These are phyloP conservation scores for Rhododendron ferrugineum DNA, from an alignment of 148 eudicot genomes.

Conservation along the genomic window DNA sequence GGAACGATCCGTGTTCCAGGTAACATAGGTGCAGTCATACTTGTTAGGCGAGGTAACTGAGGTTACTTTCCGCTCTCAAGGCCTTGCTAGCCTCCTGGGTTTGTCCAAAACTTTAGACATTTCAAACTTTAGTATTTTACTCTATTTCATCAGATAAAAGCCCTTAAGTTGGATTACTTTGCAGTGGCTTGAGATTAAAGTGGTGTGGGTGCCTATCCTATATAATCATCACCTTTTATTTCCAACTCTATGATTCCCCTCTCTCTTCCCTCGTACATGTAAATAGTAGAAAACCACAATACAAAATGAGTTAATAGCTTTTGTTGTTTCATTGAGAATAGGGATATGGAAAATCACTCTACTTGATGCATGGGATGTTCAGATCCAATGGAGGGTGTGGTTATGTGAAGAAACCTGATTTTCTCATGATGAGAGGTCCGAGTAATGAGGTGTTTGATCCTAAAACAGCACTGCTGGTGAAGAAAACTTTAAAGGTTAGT, in stretches of 20 bases:
- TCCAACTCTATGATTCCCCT: neutral
- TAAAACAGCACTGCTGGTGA: slow-evolving; percentile 37
- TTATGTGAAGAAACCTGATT: slow-evolving; percentile 71
- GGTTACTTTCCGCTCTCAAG: neutral
- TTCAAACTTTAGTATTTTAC: neutral
- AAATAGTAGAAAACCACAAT: neutral
- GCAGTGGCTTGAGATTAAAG: neutral
- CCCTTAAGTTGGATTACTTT: neutral
- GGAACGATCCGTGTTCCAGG: too few relatives aligned
- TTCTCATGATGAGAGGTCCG: slow-evolving; percentile 48
- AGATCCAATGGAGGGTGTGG: slow-evolving; percentile 79
- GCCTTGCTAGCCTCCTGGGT: neutral
- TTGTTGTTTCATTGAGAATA: slow-evolving; percentile 12
- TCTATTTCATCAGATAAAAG: neutral
- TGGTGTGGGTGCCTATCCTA: neutral
- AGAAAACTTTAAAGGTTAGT: slow-evolving; percentile 51
- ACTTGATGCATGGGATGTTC: slow-evolving; percentile 87
- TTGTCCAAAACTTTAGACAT: neutral
- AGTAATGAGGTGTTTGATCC: slow-evolving; percentile 61
- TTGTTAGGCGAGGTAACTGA: neutral
- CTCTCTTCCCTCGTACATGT: neutral
- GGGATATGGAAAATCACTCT: slow-evolving; percentile 75
- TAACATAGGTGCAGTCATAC: neutral
- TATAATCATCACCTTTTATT: neutral
- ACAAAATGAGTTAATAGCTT: neutral